These are phyloP conservation scores for Penicillium paradoxum DNA, from an alignment of 495 filamentous ascomycete genomes.

Conservation along the genomic window DNA sequence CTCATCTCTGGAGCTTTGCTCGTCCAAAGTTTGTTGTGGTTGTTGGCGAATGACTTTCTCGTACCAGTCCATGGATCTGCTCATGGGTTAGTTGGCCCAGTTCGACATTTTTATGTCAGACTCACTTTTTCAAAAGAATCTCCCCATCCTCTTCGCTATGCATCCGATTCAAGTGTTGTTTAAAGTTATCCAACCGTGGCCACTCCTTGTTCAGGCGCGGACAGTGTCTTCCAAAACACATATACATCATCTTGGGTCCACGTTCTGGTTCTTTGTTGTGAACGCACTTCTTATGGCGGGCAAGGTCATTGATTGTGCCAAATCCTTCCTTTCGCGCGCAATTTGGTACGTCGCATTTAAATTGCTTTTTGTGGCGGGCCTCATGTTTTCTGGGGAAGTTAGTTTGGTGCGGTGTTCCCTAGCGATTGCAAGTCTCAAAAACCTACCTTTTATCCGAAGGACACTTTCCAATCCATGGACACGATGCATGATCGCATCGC, in stretches of 20 bases:
- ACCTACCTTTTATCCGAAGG: conserved; percentile 39
- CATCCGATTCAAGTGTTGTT: conserved; percentile 75
- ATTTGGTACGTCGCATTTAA: conserved; percentile 55
- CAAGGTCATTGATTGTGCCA: conserved; percentile 75
- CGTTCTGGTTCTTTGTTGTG: conserved; percentile 55
- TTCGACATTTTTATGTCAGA: background rate
- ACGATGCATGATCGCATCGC: conserved; percentile 33
- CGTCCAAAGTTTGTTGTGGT: conserved; percentile 2
- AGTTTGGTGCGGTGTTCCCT: background rate
- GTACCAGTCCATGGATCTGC: conserved; percentile 41
- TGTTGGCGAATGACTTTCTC: conserved; percentile 16
- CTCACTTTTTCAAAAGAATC: conserved; percentile 51
- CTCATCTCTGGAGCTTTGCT: conserved; percentile 10
- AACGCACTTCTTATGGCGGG: conserved; percentile 65
- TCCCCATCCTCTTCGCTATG: conserved; percentile 57
- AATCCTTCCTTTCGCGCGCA: conserved; percentile 68
- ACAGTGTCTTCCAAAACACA: conserved; percentile 62
- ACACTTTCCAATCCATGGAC: conserved; percentile 38
- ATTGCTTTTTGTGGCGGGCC: conserved; percentile 69
- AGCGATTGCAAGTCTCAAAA: background rate
- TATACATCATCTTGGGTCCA: conserved; percentile 54
- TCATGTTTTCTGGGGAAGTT: conserved; percentile 65
- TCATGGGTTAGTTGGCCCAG: conserved; percentile 3
- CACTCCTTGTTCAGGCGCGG: conserved; percentile 68
- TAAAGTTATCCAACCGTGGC: conserved; percentile 90